Evolutionary conservation across 352 stramenopile species (phyloP), one percentile per base, ranked within the genome.

Genomic region (Phytopythium aichiense): DNA sequence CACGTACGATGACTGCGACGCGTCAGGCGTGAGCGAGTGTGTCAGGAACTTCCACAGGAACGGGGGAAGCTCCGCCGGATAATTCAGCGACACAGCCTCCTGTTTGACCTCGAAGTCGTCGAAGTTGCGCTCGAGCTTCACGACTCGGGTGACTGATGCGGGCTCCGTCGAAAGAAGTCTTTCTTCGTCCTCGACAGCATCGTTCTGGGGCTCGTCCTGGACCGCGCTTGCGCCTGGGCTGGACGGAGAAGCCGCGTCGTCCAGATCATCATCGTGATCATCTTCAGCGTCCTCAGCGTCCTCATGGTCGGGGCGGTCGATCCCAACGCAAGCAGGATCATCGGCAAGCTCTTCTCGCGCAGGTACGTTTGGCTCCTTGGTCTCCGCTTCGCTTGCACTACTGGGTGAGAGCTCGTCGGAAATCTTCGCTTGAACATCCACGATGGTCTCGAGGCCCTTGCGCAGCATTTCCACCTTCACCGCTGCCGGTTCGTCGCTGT

Each of bases 1-100:
- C 18, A 84, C 77, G 48, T 78, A 78, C n/a, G 83, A 78, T 16
- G 83, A 85, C 48, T 81, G 74, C 4, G 77, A 60, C 1, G 37
- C 71, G 22, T 72, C 71, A n/a, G 66, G 81, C 11, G 68, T 63
- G 12, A 79, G 72, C 11, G 84, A 63, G 8, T 77, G 62, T 9
- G 51, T 54, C 25, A 92, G 72, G 9, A 92, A 70, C 5, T 66
- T 74, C 62, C 66, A 72, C 5, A 82, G 40, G 33, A 77, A 85
- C 15, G 64, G 60, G 7, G 66, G 70, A 2, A 79, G 37, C 50
- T 74, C 60, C 11, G 54, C 63, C 56, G 77, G 69, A 53, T 67
- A 74, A 22, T 37, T 25, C 30, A 35, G 8, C 12, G 65, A 61
- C 40, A 40, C 64, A 13, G 74, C 56, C 50, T 77, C 66, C 28